These are phyloP conservation scores for Boletus reticuloceps DNA, from an alignment of 768 basidiomycete genomes.

Conservation along the genomic window DNA sequence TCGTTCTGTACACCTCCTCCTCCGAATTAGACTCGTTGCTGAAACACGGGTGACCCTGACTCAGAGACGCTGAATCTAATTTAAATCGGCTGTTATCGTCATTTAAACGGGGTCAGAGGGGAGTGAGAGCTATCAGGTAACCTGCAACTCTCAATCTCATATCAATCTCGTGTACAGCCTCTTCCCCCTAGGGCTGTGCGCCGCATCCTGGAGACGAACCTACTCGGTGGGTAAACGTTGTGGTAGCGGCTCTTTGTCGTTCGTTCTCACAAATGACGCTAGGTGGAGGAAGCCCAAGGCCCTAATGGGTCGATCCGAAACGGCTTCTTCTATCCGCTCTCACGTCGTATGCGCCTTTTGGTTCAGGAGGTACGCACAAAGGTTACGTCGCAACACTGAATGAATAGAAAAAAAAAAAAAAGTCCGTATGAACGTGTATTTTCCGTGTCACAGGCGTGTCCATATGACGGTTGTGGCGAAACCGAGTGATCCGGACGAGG, in stretches of 20 bases:
- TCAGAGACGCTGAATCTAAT: slow-evolving; percentile 8
- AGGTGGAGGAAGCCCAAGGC: background rate
- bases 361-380: background rate
- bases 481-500: background rate
- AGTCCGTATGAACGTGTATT: slow-evolving; percentile 13
- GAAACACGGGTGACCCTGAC: slow-evolving; percentile 12
- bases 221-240: background rate
- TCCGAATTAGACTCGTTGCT: background rate
- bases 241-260: background rate
- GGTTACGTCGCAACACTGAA: background rate
- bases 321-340: slow-evolving; percentile 1
- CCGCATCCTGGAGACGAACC: slow-evolving; percentile 12
- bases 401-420: background rate
- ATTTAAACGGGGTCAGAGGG: slow-evolving; percentile 9
- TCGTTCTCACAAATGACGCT: background rate
- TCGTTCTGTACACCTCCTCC: background rate
- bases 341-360: slow-evolving; percentile 1
- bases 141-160: slow-evolving; percentile 7
- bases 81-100: slow-evolving; percentile 4
- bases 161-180: slow-evolving; percentile 14
- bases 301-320: slow-evolving; percentile 14
- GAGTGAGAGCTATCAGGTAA: background rate
- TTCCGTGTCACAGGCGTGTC: background rate
- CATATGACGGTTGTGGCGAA: background rate
- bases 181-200: slow-evolving; percentile 10